Conservation (phyloP, 225 moss, liverwort and hornwort species). For the Physcomitrium patens region DNA sequence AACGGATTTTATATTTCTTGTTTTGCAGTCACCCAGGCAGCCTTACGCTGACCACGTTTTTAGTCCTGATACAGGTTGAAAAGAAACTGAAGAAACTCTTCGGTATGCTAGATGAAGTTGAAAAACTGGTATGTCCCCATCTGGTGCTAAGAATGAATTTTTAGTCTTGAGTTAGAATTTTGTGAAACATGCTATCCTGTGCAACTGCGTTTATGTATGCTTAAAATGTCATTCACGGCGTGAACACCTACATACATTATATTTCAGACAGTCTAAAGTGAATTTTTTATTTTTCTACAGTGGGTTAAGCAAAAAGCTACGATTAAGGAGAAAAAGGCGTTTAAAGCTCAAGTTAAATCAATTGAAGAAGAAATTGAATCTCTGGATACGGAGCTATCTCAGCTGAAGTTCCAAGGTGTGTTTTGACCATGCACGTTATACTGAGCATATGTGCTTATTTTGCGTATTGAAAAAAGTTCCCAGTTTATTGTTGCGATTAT, state of each 20-base stretch:
- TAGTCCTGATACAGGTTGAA: slow-evolving; percentile 54
- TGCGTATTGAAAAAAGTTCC: too few species aligned
- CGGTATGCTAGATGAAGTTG: slow-evolving; percentile 60
- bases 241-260: not conserved
- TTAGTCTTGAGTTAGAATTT: not conserved
- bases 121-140: slow-evolving; percentile 57
- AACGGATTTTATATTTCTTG: not conserved
- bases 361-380: slow-evolving; percentile 60
- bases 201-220: slow-evolving; percentile 1
- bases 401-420: slow-evolving; percentile 62
- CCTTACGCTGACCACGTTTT: slow-evolving; percentile 25
- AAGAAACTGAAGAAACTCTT: slow-evolving; percentile 65
- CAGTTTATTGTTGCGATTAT: too few species aligned
- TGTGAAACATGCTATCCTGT: slow-evolving; percentile 8
- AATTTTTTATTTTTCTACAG: slow-evolving; percentile 35
- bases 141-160: slow-evolving; percentile 7
- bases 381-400: slow-evolving; percentile 50
- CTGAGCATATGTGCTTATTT: not conserved
- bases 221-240: slow-evolving; percentile 13
- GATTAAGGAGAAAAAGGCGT: slow-evolving; percentile 60
- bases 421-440: slow-evolving; percentile 4
- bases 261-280: slow-evolving; percentile 6
- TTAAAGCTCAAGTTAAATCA: slow-evolving; percentile 61
- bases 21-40: slow-evolving; percentile 17
- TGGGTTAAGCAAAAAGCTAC: slow-evolving; percentile 64